Evolutionary conservation across 1,139 yeast species (phyloP), one percentile per base, ranked within the genome.

Genomic region (Pichiaceae sp.): DNA sequence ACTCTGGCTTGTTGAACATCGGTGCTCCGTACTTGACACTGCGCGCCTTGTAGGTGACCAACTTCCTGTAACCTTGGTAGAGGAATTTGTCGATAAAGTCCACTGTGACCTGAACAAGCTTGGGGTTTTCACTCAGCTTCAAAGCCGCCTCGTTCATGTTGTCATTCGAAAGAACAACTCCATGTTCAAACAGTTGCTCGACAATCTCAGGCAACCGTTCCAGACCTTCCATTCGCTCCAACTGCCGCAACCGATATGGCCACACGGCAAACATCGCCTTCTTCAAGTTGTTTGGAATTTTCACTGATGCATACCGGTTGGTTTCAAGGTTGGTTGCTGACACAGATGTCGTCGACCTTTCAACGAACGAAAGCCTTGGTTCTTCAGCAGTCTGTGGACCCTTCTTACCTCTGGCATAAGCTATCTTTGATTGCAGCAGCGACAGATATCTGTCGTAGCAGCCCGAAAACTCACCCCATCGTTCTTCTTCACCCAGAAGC

Each of bases 71-170:
- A 12, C 72, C 70, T 38, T 64, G 65, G 33, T 68, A 54, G 34
- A 71, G 43, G 33, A 50, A 56, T 16, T 50, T 50, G 42, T 72
- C 70, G 26, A 63, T 53, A 16, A 68, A 45, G 7, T 44, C 42
- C 38, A 70, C 45, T 2, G 66, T 69, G 15, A 51, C 45, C 18
- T 57, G 52, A 14, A 68, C 47, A 1, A 45, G 37, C 15, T 36
- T 39, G 2, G 45, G 40, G 32, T 45, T 39, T 9, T 29, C 29
- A 34, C 52, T 48, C 18, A 66, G 42, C 34, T 61, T 37, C 15
- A 59, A 51, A 4, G 65, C 62, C 1, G 66, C 53, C 34, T 62
- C 59, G 43, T 70, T 70, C 53, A 66, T 45, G 25, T 62, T 61
- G 3, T 49, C 42, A 37, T 66, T 66, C 24, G 62, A 60, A 25